A percentile compares a stretch with the other conserved stretches of the same genome.
Conservation (phyloP, 139 green algal species). For the Coelastrella sp. region DNA sequence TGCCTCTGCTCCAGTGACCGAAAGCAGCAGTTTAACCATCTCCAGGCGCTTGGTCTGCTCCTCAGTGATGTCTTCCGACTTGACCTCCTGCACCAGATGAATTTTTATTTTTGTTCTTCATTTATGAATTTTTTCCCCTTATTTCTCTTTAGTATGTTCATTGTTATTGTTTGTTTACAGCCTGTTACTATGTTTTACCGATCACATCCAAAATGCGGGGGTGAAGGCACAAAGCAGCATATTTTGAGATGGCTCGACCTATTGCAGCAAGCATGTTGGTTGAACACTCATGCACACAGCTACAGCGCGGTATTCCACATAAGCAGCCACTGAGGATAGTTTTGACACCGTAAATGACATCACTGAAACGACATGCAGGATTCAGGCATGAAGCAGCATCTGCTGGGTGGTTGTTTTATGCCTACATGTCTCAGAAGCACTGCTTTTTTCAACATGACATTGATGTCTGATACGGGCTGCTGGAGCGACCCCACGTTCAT, state of each 20-base stretch:
- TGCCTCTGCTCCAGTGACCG: neutral
- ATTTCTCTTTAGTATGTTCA: too few relatives aligned
- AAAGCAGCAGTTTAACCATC: neutral
- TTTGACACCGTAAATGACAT: neutral
- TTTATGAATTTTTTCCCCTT: too few relatives aligned
- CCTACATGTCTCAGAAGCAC: too few relatives aligned
- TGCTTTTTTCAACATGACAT: too few relatives aligned
- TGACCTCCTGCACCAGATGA: constrained; percentile 5
- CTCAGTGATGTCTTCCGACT: neutral
- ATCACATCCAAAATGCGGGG: too few relatives aligned
- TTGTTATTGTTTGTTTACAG: too few relatives aligned
- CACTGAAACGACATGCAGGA: neutral
- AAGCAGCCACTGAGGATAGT: neutral
- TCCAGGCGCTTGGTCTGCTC: neutral
- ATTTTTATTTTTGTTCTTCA: too few relatives aligned
- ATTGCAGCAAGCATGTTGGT: neutral
- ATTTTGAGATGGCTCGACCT: neutral
- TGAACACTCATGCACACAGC: neutral
- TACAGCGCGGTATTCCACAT: neutral
- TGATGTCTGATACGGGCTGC: too few relatives aligned
- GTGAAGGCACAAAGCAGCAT: neutral
- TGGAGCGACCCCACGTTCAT: too few relatives aligned
- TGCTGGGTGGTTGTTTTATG: too few relatives aligned
- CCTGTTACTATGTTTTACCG: too few relatives aligned
- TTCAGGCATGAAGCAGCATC: too few relatives aligned